Conservation (phyloP, 1,284 basidiomycete genomes). For the Cronartium quercuum region DNA sequence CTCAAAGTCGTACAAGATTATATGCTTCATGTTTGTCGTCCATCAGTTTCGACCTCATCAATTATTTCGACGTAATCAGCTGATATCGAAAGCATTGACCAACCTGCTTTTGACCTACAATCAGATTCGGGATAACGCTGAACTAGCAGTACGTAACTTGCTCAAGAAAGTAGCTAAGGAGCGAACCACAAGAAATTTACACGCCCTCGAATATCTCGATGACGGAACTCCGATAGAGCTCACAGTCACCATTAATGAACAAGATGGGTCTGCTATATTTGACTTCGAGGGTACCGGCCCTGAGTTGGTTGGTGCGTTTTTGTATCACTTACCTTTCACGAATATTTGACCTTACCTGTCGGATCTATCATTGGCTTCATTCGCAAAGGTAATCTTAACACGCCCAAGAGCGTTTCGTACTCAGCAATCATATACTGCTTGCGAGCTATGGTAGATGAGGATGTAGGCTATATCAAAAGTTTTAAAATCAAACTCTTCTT, state of each 20-base stretch:
- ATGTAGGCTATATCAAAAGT: slow-evolving; percentile 49
- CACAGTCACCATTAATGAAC: slow-evolving; percentile 68
- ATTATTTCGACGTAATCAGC: not conserved
- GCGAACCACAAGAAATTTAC: slow-evolving; percentile 59
- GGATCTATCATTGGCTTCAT: not conserved
- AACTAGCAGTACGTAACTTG: slow-evolving; percentile 75
- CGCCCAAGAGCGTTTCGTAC: slow-evolving; percentile 76
- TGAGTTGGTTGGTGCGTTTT: slow-evolving; percentile 43
- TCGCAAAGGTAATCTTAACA: slow-evolving; percentile 21
- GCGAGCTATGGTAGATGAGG: slow-evolving; percentile 80
- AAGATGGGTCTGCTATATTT: slow-evolving; percentile 71
- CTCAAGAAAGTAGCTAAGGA: slow-evolving; percentile 68
- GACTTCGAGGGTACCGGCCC: slow-evolving; percentile 67
- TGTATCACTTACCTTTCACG: not conserved
- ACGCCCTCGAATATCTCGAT: slow-evolving; percentile 72
- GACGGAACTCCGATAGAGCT: slow-evolving; percentile 82
- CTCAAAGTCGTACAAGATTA: slow-evolving; percentile 82
- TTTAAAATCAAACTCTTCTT: not conserved
- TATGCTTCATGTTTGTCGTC: slow-evolving; percentile 61
- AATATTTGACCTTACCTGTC: not conserved
- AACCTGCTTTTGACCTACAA: not conserved
- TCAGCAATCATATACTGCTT: slow-evolving; percentile 91
- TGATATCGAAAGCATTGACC: not conserved
- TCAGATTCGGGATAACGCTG: slow-evolving; percentile 77
- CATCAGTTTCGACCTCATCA: not conserved